These are phyloP conservation scores for Clavaria fumosa DNA, from an alignment of 768 basidiomycete species.

Conservation along the genomic window DNA sequence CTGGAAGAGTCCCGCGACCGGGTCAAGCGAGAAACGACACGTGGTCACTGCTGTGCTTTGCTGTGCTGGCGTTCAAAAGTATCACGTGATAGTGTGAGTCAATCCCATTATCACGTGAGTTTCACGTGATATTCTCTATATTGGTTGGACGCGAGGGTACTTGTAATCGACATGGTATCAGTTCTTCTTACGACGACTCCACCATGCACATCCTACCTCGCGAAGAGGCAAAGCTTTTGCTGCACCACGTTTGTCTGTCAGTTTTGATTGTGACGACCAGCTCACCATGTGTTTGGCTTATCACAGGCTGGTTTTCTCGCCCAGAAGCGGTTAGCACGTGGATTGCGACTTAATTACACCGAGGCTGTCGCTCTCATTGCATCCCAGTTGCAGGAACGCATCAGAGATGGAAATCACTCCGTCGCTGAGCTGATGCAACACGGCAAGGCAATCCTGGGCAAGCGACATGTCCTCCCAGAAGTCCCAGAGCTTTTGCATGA, in stretches of 20 bases:
- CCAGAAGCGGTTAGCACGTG: slow-evolving; percentile 91
- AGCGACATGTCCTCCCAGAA: slow-evolving; percentile 75
- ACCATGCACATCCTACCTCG: slow-evolving; percentile 58
- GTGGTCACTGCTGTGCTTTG: neutral
- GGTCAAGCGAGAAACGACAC: neutral
- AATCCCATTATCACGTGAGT: neutral
- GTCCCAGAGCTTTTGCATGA: slow-evolving; percentile 67
- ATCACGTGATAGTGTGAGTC: neutral
- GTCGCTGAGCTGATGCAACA: slow-evolving; percentile 89
- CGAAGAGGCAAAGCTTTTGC: slow-evolving; percentile 58
- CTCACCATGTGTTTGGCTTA: neutral
- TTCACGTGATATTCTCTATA: neutral
- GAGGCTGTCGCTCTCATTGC: slow-evolving; percentile 87
- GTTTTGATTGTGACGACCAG: neutral
- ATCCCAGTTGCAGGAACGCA: slow-evolving; percentile 83
- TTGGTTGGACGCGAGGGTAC: neutral
- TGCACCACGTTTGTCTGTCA: slow-evolving; percentile 40
- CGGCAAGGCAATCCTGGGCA: slow-evolving; percentile 78
- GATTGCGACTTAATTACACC: slow-evolving; percentile 69
- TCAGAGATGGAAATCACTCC: slow-evolving; percentile 76
- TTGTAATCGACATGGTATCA: neutral
- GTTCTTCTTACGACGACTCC: too few relatives aligned
- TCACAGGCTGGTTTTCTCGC: slow-evolving; percentile 71
- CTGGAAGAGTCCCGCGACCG: neutral
- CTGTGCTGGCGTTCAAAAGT: neutral